phyloP scores from a whole-genome alignment of 164 flowering plant species.

The Berberis vulgaris region DNA sequence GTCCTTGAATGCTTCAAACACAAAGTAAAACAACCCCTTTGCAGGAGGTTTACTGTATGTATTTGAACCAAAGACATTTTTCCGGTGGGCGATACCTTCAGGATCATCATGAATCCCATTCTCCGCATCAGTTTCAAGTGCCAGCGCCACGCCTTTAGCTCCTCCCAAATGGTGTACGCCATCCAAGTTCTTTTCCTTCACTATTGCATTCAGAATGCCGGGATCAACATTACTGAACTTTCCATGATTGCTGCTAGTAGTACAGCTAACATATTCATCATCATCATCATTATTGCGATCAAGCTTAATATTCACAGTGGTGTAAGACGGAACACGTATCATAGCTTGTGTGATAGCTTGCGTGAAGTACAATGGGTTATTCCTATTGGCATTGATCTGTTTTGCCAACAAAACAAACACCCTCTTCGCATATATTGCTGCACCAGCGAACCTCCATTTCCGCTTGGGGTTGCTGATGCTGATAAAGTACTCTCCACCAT shows the following conservation, averaged over 20 bases:
- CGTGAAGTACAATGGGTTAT: no score
- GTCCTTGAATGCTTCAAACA: slow-evolving; percentile 37
- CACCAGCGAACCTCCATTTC: no score
- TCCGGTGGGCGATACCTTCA: slow-evolving; percentile 10
- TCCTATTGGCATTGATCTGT: no score
- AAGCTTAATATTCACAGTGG: slow-evolving; percentile 1
- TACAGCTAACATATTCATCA: no score
- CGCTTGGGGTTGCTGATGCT: no score
- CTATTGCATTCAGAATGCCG: slow-evolving; percentile 12
- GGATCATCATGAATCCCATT: slow-evolving; percentile 15
- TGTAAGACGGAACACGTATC: slow-evolving; percentile 11
- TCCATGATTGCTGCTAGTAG: neutral
- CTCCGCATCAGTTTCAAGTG: slow-evolving; percentile 12
- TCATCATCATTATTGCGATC: neutral
- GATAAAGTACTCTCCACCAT: no score
- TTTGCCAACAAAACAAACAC: no score
- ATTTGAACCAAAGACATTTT: slow-evolving; percentile 21
- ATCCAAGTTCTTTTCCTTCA: slow-evolving; percentile 17
- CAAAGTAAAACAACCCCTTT: slow-evolving; percentile 26
- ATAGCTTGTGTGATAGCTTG: neutral
- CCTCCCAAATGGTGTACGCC: slow-evolving; percentile 18
- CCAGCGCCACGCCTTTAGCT: slow-evolving; percentile 2
- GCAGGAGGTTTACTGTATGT: slow-evolving; percentile 22
- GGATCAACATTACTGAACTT: neutral
- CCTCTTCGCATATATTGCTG: no score